Base-by-base conservation (phyloP, 2,329 filamentous ascomycete genomes). In the Penicillium sp. region DNA sequence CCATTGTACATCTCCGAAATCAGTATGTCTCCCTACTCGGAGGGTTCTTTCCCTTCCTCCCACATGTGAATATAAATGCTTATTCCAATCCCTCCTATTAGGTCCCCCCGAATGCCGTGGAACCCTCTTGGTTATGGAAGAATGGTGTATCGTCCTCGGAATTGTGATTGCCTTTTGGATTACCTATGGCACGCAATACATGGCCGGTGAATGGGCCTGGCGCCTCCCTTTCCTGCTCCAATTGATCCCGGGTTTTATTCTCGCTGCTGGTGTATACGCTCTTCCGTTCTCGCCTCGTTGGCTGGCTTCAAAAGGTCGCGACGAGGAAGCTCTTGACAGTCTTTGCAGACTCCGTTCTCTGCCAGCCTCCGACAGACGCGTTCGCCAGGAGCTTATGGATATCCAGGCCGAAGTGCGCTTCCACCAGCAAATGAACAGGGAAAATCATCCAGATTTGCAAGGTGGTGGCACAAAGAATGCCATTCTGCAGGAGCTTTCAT, bases 241-340 rank as follows among this genome's bases (percentile, higher is more conserved):
- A 54, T 69, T 77, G 53, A 57, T 70, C 12, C 69, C 69, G 1
- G 67, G 67, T 0, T 61, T 71, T 34, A 48, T 72, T 35, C 62
- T 72, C 3, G 59, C 61, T 2, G 64, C 58, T 1, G 67, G 69
- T 31, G 68, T 72, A 3, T 52, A 65, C 12, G 69, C 76, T 52
- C 67, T 79, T 35, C 79, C 79, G 0, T 80, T 75, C 57, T 80
- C 77, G 0, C 78, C 78, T 0, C 69, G 78, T 28, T 81, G 77
- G 71, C 70, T 81, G 0, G 71, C 70, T 7, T 71, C 69, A 5
- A 70, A 73, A 43, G 71, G 69, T 9, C 70, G 74, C 3, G 66
- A 78, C 29, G 66, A 75, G 4, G 77, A 80, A 48, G 72, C 74
- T 0, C 64, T 80, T 6, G 51, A 67, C 7, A 72, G 68, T n/a